Percentiles rank a stretch among this genome's conserved stretches.
These are phyloP conservation scores for Naganishia antarctica DNA, from an alignment of 768 basidiomycete genomes.

Conservation along the genomic window DNA sequence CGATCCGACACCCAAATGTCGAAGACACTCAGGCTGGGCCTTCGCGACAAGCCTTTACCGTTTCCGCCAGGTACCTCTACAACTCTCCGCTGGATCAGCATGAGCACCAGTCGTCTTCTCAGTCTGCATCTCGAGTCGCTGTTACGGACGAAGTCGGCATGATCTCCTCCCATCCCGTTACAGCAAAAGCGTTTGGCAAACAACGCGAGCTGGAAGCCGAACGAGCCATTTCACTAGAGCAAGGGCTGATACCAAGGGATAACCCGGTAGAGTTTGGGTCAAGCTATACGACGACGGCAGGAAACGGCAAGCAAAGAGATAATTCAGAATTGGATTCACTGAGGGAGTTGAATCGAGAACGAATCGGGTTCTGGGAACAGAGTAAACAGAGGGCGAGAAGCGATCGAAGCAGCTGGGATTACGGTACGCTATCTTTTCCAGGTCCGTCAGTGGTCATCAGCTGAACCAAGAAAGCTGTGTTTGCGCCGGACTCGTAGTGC, in stretches of 20 bases:
- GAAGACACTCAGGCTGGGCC: slow-evolving; percentile 1
- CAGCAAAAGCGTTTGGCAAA: slow-evolving; percentile 19
- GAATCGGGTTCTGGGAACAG: slow-evolving; percentile 34
- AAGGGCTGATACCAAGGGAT: not conserved
- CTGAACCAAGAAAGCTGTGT: too few species aligned
- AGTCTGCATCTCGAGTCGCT: slow-evolving; percentile 11
- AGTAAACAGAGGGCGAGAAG: slow-evolving; percentile 44
- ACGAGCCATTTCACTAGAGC: slow-evolving; percentile 2
- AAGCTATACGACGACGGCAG: not conserved
- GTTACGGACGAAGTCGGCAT: slow-evolving; percentile 15
- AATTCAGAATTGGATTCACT: not conserved
- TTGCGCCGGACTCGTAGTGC: slow-evolving; percentile 52
- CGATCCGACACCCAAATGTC: not conserved
- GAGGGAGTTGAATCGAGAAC: not conserved
- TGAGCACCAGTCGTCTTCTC: not conserved
- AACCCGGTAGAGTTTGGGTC: slow-evolving; percentile 8
- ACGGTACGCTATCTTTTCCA: slow-evolving; percentile 43
- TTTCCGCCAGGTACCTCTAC: not conserved
- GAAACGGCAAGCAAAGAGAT: slow-evolving; percentile 8
- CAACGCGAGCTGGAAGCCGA: not conserved
- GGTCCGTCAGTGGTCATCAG: too few species aligned
- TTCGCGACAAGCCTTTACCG: not conserved
- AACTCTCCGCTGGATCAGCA: not conserved
- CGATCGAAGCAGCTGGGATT: slow-evolving; percentile 47
- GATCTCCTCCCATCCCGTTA: slow-evolving; percentile 18